Conservation (phyloP, 495 filamentous ascomycete genomes). For the Aspergillus diversus region DNA sequence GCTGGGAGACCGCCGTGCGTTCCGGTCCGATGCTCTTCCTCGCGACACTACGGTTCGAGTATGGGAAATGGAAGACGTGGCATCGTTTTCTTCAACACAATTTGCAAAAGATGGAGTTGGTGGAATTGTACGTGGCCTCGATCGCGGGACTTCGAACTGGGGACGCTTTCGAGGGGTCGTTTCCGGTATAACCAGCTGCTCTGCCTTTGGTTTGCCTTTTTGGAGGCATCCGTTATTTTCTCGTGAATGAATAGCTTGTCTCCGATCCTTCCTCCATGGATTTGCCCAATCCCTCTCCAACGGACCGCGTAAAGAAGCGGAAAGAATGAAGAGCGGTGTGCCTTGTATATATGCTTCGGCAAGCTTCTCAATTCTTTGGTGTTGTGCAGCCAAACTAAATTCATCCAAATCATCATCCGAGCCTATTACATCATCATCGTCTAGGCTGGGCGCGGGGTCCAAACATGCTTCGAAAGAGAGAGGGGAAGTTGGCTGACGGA, state of each 20-base stretch:
- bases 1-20: conserved; percentile 11
- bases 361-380: conserved; percentile 58
- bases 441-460: conserved; percentile 37
- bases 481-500: conserved; percentile 44
- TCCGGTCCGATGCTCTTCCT: conserved; percentile 1
- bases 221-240: neutral
- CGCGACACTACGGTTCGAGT: neutral
- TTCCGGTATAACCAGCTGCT: conserved; percentile 29
- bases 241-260: neutral
- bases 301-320: conserved; percentile 64
- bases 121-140: conserved; percentile 7
- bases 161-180: conserved; percentile 27
- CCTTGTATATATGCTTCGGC: conserved; percentile 64
- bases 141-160: conserved; percentile 8
- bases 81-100: neutral
- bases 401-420: conserved; percentile 64
- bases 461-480: conserved; percentile 52
- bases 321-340: conserved; percentile 59
- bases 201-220: conserved; percentile 2
- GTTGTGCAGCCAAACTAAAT: conserved; percentile 50
- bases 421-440: conserved; percentile 49
- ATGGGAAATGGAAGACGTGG: neutral
- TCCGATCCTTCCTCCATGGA: conserved; percentile 58
- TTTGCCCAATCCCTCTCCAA: conserved; percentile 67
- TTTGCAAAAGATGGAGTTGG: neutral